Evolutionary conservation across 2,329 filamentous ascomycete genomes (phyloP), one percentile per base, ranked within the genome.

Genomic region (Cladosporium sp.): DNA sequence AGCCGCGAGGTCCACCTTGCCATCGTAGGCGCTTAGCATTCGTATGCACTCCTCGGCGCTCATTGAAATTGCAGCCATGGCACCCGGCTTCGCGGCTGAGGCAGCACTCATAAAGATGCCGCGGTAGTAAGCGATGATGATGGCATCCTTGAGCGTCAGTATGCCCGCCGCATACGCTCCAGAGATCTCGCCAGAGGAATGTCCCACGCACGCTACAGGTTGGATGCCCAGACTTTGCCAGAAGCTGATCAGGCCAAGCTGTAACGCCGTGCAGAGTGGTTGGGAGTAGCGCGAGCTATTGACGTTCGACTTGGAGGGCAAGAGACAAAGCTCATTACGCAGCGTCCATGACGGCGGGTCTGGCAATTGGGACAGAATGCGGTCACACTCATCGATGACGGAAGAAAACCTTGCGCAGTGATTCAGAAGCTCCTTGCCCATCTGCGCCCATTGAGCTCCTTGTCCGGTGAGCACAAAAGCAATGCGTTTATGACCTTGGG

Each of bases 201-300:
- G 67, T 2, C 67, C 67, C 13, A 63, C 54, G 1, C 68, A 63
- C 35, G 54, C 53, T 13, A 22, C 14, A 5, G 61, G 56, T 13
- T 10, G 4, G 10, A 65, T 46, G 13, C 49, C 46, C 46, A 46
- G 56, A 9, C 49, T 32, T 4, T 10, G 9, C 1, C 77, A 64
- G 0, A 71, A 57, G 14, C 75, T 66, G 0, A 74, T 64, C 1
- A 79, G 58, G 0, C 67, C 77, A 2, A 82, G 68, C 56, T 82
- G 79, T 1, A 82, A 37, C 0, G 78, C 77, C 0, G 77, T 80
- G 46, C 74, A 80, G 1, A 80, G 60, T 1, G 79, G 76, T 56
- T 49, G 35, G 10, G 35, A 45, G 43, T 28, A 28, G 22, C 22
- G 22, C 22, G 22, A 28, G 22, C 22, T 28, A 5, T 28, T 28